phyloP scores from a whole-genome alignment of 2,329 filamentous ascomycete genomes.

The Calonectria montana region DNA sequence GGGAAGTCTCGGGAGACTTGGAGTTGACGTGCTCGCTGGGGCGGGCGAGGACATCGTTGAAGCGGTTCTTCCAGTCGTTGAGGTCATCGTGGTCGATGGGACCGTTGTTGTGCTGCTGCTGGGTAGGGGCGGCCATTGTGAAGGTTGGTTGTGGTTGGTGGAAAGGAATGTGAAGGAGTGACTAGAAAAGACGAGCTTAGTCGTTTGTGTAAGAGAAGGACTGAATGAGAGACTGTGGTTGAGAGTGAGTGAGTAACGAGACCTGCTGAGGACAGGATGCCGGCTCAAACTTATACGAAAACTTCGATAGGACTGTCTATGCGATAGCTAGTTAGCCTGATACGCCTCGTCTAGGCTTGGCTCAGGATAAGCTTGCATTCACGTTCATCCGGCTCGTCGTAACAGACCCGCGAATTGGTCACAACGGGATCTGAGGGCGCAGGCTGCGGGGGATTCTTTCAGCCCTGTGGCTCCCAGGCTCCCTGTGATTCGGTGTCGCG shows the following conservation, averaged over 20 bases:
- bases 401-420: neutral
- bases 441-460: slow-evolving; percentile 24
- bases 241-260: neutral
- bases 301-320: neutral
- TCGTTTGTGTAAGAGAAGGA: slow-evolving; percentile 8
- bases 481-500: slow-evolving; percentile 35
- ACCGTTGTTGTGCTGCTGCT: slow-evolving; percentile 42
- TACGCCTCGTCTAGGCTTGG: neutral
- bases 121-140: slow-evolving; percentile 32
- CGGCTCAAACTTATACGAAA: slow-evolving; percentile 21
- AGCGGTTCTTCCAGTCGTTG: slow-evolving; percentile 55
- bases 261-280: neutral
- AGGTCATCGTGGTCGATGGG: slow-evolving; percentile 56
- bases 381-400: slow-evolving; percentile 16
- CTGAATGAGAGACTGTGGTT: slow-evolving; percentile 20
- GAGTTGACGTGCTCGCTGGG: slow-evolving; percentile 57
- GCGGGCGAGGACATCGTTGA: slow-evolving; percentile 57
- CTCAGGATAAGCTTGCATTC: slow-evolving; percentile 22
- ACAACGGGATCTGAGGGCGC: neutral
- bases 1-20: slow-evolving; percentile 50
- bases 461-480: slow-evolving; percentile 35
- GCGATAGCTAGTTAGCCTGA: neutral
- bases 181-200: slow-evolving; percentile 19
- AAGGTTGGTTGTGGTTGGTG: neutral
- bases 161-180: neutral